phyloP scores from a whole-genome alignment of 2,329 filamentous ascomycete genomes.

The Cordyceps tenuipes region DNA sequence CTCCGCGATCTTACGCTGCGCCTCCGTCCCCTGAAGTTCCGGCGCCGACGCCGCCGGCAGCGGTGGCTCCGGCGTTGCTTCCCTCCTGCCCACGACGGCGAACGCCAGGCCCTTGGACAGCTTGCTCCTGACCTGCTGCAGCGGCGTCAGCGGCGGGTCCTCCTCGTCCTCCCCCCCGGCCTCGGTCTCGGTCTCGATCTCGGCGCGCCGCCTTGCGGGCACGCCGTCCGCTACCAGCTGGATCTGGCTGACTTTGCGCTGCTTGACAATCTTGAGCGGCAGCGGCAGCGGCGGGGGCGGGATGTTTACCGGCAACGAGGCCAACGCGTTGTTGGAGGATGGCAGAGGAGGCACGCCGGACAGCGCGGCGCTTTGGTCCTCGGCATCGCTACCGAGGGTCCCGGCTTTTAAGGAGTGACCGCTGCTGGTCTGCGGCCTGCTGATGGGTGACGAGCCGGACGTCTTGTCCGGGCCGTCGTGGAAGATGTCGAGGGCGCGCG shows the following conservation, averaged over 20 bases:
- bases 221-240: not conserved
- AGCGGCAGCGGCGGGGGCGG: constrained; percentile 1
- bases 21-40: constrained; percentile 23
- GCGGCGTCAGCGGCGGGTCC: not conserved
- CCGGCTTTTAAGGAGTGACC: constrained; percentile 14
- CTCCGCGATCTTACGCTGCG: constrained; percentile 39
- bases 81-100: not conserved
- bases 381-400: not conserved
- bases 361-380: constrained; percentile 11
- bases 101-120: not conserved
- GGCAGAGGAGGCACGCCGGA: constrained; percentile 17
- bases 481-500: constrained; percentile 22
- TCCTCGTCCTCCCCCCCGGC: no score
- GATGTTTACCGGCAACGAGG: constrained; percentile 22
- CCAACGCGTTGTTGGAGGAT: constrained; percentile 20
- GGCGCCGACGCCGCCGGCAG: not conserved
- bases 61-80: not conserved
- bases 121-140: not conserved
- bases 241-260: not conserved
- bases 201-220: not conserved
- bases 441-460: constrained; percentile 12
- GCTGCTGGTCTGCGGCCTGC: constrained; percentile 21
- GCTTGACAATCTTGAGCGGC: constrained; percentile 13
- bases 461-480: constrained; percentile 14
- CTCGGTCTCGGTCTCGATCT: constrained; percentile 16